Conservation (phyloP, 2,329 filamentous ascomycete genomes). For the Chaetothyriales sp. region DNA sequence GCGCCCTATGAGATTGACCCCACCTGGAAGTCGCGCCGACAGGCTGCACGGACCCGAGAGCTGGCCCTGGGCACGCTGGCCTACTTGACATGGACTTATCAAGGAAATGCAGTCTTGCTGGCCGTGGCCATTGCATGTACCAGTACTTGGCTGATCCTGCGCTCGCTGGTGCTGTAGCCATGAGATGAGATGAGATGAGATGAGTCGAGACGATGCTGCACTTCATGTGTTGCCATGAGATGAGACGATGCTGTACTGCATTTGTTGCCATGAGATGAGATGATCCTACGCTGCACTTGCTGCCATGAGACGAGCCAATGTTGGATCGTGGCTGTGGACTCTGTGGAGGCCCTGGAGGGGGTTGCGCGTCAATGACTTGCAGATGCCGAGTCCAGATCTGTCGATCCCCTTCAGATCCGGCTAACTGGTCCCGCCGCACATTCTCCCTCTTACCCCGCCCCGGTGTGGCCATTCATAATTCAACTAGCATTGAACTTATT, state of each 20-base stretch:
- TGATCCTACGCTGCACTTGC: too few species aligned
- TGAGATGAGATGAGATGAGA: too few species aligned
- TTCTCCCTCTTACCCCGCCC: not conserved
- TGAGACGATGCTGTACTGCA: too few species aligned
- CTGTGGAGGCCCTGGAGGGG: not conserved
- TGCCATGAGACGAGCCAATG: not conserved
- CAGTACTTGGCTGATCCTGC: slow-evolving; percentile 27
- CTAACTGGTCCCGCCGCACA: not conserved
- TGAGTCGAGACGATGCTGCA: too few species aligned
- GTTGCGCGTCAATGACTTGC: not conserved
- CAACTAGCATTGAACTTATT: too few species aligned
- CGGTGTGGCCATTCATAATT: too few species aligned
- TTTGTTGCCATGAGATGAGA: too few species aligned
- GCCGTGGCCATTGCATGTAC: slow-evolving; percentile 24
- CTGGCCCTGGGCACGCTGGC: slow-evolving; percentile 42
- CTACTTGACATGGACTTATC: slow-evolving; percentile 37
- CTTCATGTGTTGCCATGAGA: too few species aligned
- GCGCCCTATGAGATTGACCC: slow-evolving; percentile 45
- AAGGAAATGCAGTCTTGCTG: slow-evolving; percentile 29
- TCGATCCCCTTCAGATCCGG: not conserved
- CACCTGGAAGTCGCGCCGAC: slow-evolving; percentile 40
- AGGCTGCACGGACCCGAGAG: slow-evolving; percentile 42
- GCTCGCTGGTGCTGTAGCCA: slow-evolving; percentile 19
- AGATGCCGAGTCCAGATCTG: not conserved
- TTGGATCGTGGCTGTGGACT: not conserved